These are phyloP conservation scores for Gynandropsis gynandra DNA, from an alignment of 345 rosid genomes.

Conservation along the genomic window DNA sequence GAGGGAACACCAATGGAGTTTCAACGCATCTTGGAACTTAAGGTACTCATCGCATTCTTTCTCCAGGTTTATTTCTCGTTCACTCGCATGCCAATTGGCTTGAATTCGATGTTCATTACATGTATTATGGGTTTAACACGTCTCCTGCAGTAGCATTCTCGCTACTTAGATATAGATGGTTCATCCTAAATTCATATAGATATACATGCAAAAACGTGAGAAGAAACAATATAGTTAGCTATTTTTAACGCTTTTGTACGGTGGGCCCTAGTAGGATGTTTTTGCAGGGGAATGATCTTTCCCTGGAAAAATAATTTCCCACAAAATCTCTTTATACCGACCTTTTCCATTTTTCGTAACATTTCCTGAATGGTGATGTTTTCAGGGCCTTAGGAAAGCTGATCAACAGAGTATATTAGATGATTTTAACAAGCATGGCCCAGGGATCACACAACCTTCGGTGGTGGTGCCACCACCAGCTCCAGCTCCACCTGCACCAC, in stretches of 20 bases:
- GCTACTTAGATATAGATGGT: not conserved
- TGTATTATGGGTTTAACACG: not conserved
- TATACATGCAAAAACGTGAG: too few relatives aligned
- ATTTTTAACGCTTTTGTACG: too few relatives aligned
- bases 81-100: not conserved
- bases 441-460: slow-evolving; percentile 45
- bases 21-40: slow-evolving; percentile 94
- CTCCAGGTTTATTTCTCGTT: not conserved
- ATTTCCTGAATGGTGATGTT: slow-evolving; percentile 10
- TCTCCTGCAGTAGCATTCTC: not conserved
- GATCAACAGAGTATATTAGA: slow-evolving; percentile 87
- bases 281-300: too few relatives aligned
- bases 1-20: slow-evolving; percentile 99
- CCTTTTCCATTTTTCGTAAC: too few relatives aligned
- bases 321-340: too few relatives aligned
- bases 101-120: not conserved
- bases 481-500: slow-evolving; percentile 29
- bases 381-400: slow-evolving; percentile 81
- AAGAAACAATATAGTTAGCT: too few relatives aligned
- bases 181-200: not conserved
- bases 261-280: too few relatives aligned
- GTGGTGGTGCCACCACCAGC: slow-evolving; percentile 34
- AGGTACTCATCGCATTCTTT: slow-evolving; percentile 34
- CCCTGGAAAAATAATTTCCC: too few relatives aligned
- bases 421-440: slow-evolving; percentile 84